These are phyloP conservation scores for Colletotrichum sp. DNA, from an alignment of 2,329 filamentous ascomycete genomes.

Conservation along the genomic window DNA sequence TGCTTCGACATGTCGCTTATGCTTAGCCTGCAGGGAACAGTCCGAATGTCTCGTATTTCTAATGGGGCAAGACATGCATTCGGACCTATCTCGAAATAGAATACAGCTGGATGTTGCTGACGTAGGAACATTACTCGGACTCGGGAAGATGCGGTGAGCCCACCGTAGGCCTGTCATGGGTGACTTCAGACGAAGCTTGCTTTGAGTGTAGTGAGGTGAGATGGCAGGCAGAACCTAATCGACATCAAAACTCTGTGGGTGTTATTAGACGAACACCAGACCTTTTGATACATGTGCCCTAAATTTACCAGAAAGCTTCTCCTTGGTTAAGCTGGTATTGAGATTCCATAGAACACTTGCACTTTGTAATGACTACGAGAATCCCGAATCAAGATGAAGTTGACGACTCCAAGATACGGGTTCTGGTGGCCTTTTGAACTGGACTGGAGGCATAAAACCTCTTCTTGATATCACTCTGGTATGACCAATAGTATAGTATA, in stretches of 20 bases:
- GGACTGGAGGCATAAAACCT: not conserved
- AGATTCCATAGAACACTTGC: not conserved
- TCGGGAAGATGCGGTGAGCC: not conserved
- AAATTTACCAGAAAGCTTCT: not conserved
- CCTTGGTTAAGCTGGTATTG: not conserved
- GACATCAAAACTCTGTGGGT: not conserved
- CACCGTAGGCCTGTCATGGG: not conserved
- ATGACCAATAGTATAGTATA: not conserved
- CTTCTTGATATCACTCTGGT: not conserved
- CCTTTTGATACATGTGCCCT: not conserved
- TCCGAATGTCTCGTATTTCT: not conserved
- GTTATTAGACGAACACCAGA: not conserved
- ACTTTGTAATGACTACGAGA: not conserved
- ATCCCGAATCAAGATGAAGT: not conserved
- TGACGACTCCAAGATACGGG: not conserved
- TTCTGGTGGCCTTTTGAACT: not conserved
- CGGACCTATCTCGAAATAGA: not conserved
- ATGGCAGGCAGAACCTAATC: not conserved
- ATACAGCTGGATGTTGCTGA: not conserved
- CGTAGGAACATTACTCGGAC: not conserved
- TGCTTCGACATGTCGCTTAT: not conserved
- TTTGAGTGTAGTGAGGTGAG: not conserved
- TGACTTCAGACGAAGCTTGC: not conserved
- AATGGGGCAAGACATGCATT: not conserved
- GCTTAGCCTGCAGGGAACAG: not conserved